Evolutionary conservation across 2,329 filamentous ascomycete species (phyloP), one percentile per base, ranked within the genome.

Genomic region (Phialemoniopsis sp.): DNA sequence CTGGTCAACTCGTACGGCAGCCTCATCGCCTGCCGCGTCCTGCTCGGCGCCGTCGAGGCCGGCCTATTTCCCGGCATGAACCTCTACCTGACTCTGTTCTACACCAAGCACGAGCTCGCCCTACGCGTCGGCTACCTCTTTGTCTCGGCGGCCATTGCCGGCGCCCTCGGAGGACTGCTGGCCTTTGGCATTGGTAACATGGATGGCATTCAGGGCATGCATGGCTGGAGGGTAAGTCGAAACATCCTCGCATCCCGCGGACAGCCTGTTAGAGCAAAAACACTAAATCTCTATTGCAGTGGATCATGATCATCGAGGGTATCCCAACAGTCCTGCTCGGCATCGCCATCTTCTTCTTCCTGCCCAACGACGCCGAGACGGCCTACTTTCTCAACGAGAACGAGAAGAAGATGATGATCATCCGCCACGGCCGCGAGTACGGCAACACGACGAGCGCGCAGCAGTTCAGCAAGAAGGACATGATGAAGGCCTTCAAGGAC

Each of bases 101-200:
- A 89, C 63, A 85, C 79, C 34, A 85, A 84, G 53, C 71, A 73
- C 19, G 85, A 89, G 59, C 72, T 89, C 2, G 85, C 83, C 5
- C 62, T 88, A 32, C 78, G 86, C 3, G 80, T 88, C 4, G 83
- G 82, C 2, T 88, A 87, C 49, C 70, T 89, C 1, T 88, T 89
- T 53, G 80, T 85, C 37, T 78, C 72, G 32, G 76, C 85, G 2
- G 85, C 86, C 2, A 66, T 87, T 4, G 83, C 85, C 0, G 86
- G 86, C 3, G 85, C 82, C 2, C 74, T 80, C 17, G 85, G 86
- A 6, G 87, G 87, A 0, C 63, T 90, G 13, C 66, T 90, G 13
- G 86, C 86, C 0, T 89, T 83, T 45, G 84, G 73, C 2, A 86
- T 89, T 44, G 82, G 83, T 0, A 78, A 82, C 52, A 80, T 90